Base-by-base conservation (phyloP, 495 filamentous ascomycete species). In the Neurospora pannonica region DNA sequence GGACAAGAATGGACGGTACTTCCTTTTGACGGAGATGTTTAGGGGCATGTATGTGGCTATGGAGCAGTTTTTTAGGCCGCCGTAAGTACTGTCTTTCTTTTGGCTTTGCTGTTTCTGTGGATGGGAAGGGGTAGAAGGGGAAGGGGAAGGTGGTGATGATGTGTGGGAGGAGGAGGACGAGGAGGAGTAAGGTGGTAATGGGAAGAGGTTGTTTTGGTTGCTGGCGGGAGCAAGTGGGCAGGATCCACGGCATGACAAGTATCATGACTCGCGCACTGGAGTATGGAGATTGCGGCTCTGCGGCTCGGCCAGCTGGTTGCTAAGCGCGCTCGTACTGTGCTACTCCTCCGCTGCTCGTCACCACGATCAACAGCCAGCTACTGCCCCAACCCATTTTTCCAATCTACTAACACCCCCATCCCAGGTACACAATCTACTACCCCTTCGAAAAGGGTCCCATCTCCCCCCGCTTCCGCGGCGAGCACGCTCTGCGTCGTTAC, bases 401-500 rank as follows among this genome's bases (percentile, higher is more conserved):
- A 13, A 28, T 19, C 6, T 19, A 34, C 24, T 34, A 34, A 62
- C 54, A 62, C 24, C 28, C 28, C 24, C 4, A 10, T 5, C 42
- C 17, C 75, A 97, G 94, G 70, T 98, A 98, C 81, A 99, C 96
- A 21, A 99, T 99, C 81, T 97, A 91, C 86, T 99, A 99, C 80
- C 96, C 96, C 39, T 99, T 97, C 85, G 96, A 99, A 82, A 99
- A 99, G 88, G 96, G 96, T 46, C 96, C 96, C 70, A 97, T 99
- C 80, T 98, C 96, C 28, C 96, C 97, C 48, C 92, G 96, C 72
- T 99, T 99, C 89, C 91, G 96, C 78, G 96, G 96, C 78, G 96
- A 99, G 81, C 96, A 99, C 85, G 96, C 96, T 67, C 88, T 99
- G 67, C 90, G 96, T 79, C 89, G 96, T 67, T 99, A 99, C 81